These are phyloP conservation scores for Osmanthus fragrans DNA, from an alignment of 257 asterid genomes.

Conservation along the genomic window DNA sequence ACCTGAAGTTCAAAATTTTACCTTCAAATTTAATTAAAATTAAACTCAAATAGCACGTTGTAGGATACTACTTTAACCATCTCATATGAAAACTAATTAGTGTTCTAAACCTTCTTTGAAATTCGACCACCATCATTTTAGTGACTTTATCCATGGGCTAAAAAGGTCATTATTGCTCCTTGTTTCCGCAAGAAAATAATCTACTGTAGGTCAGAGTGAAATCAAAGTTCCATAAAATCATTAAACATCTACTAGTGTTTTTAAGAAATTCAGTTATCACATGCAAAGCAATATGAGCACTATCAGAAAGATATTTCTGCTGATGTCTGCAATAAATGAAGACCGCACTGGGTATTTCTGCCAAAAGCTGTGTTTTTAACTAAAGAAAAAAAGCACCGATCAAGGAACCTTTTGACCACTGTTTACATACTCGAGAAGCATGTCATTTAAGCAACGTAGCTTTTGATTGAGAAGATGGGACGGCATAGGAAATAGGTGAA, in stretches of 20 bases:
- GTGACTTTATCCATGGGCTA: background rate
- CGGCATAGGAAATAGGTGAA: background rate
- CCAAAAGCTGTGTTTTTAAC: background rate
- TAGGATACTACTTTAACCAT: background rate
- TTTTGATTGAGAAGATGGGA: background rate
- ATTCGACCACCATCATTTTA: background rate
- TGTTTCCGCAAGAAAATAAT: conserved; percentile 3
- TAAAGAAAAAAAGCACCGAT: background rate
- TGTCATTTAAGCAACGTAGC: background rate
- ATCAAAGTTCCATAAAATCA: conserved; percentile 1
- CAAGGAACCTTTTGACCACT: background rate
- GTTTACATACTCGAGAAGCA: background rate
- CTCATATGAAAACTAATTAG: background rate
- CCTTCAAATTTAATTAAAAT: conserved; percentile 14
- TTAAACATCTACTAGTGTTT: background rate
- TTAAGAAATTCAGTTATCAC: background rate
- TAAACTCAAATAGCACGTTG: background rate
- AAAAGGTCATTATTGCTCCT: background rate
- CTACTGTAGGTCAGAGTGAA: conserved; percentile 1
- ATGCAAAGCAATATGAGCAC: background rate
- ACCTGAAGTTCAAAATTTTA: conserved; percentile 40
- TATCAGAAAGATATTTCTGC: background rate
- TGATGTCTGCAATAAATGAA: conserved; percentile 9
- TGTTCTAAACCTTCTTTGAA: background rate
- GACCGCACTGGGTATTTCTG: background rate